A percentile compares a stretch with the other conserved stretches of the same genome.
phyloP scores from a whole-genome alignment of 2,329 filamentous ascomycete genomes.

The Dothideomycetes sp. region DNA sequence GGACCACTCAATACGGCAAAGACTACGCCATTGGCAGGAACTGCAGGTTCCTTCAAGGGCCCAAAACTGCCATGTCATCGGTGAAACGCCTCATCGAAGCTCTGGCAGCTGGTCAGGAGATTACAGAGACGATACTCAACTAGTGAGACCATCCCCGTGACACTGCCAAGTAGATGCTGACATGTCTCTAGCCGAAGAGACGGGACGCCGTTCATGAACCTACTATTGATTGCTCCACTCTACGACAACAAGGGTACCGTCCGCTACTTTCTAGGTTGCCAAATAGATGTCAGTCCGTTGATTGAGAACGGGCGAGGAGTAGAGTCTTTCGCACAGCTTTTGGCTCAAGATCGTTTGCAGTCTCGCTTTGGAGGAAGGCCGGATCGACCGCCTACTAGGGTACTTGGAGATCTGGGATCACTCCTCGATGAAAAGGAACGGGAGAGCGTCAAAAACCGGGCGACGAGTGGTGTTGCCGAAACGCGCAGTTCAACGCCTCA shows the following conservation, averaged over 20 bases:
- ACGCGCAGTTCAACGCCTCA: slow-evolving; percentile 9
- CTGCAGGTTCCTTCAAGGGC: slow-evolving; percentile 34
- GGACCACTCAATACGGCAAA: slow-evolving; percentile 29
- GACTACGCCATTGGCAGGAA: slow-evolving; percentile 34
- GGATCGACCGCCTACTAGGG: slow-evolving; percentile 14
- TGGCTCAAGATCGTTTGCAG: slow-evolving; percentile 19
- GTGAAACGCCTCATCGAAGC: slow-evolving; percentile 25
- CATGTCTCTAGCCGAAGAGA: slow-evolving; percentile 18
- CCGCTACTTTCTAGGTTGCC: slow-evolving; percentile 28
- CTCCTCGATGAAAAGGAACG: slow-evolving; percentile 21
- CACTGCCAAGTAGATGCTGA: background rate
- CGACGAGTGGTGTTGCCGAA: slow-evolving; percentile 10
- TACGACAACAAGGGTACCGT: slow-evolving; percentile 30
- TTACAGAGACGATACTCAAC: slow-evolving; percentile 32
- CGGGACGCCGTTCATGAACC: slow-evolving; percentile 29
- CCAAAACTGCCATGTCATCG: slow-evolving; percentile 23
- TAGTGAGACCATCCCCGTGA: slow-evolving; percentile 16
- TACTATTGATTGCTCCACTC: slow-evolving; percentile 28
- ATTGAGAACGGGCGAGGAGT: slow-evolving; percentile 25
- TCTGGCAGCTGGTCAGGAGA: slow-evolving; percentile 27
- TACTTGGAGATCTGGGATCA: slow-evolving; percentile 19
- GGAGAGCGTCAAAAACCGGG: slow-evolving; percentile 18
- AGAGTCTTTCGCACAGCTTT: slow-evolving; percentile 23
- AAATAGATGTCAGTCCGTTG: slow-evolving; percentile 27
- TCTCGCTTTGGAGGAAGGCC: slow-evolving; percentile 14